A percentile compares a stretch with the other conserved stretches of the same genome.
phyloP scores from a whole-genome alignment of 2,329 filamentous ascomycete genomes.

The Beauveria sp. region DNA sequence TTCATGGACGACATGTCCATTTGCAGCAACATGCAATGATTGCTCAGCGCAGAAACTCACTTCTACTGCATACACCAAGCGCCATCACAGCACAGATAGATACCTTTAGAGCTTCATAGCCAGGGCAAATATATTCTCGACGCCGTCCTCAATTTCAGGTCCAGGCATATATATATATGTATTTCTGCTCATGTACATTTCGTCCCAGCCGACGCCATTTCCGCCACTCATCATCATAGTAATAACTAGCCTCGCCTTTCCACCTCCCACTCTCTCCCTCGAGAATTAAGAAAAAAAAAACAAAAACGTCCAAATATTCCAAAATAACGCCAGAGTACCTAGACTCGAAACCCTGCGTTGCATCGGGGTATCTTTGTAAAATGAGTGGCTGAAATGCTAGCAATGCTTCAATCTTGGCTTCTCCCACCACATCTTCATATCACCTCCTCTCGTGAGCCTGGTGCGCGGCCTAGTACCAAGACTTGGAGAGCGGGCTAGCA shows the following conservation, averaged over 20 bases:
- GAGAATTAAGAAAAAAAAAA: not conserved
- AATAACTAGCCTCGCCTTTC: not conserved
- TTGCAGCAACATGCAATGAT: not conserved
- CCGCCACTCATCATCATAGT: not conserved
- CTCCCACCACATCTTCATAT: not conserved
- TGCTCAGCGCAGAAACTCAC: not conserved
- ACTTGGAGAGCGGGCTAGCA: constrained; percentile 60
- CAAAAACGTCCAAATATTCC: not conserved
- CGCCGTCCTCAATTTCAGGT: not conserved
- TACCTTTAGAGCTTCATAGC: not conserved
- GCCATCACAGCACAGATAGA: not conserved
- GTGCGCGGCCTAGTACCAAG: constrained; percentile 30
- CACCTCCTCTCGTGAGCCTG: constrained; percentile 1
- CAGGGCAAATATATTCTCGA: constrained; percentile 3
- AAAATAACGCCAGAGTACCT: constrained; percentile 4
- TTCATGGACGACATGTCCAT: not conserved
- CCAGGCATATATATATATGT: not conserved
- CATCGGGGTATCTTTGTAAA: constrained; percentile 1
- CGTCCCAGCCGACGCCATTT: not conserved
- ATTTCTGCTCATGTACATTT: not conserved
- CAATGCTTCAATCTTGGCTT: not conserved
- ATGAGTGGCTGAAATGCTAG: constrained; percentile 10
- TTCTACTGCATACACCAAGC: not conserved
- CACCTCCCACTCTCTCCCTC: not conserved
- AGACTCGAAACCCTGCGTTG: not conserved